Evolutionary conservation across 2,329 filamentous ascomycete genomes (phyloP).

Genomic region (Metarhizium sp.): DNA sequence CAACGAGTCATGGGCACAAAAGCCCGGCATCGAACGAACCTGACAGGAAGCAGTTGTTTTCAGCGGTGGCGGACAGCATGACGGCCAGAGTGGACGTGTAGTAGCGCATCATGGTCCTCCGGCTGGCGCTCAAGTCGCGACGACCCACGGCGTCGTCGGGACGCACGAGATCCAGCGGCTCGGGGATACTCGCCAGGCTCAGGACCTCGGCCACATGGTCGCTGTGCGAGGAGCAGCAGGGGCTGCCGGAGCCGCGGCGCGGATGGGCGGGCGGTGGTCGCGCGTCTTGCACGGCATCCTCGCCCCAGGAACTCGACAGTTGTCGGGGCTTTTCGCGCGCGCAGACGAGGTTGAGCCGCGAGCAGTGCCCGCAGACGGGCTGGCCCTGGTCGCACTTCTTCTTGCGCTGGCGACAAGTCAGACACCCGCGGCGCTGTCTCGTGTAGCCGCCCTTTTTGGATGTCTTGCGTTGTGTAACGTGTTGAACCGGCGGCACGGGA

Average conservation of each 20-base stretch:
- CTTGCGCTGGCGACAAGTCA: constrained; percentile 14
- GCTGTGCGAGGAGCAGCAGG: no score
- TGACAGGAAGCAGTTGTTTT: constrained; percentile 13
- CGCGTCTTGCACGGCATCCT: background rate
- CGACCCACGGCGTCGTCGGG: background rate
- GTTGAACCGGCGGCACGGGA: no score
- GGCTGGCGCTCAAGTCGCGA: constrained; percentile 6
- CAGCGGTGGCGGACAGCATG: constrained; percentile 7
- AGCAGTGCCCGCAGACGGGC: constrained; percentile 11
- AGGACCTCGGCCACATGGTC: no score
- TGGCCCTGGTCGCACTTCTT: constrained; percentile 11
- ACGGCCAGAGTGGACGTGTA: constrained; percentile 9
- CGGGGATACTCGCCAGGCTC: no score
- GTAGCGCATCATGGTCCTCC: constrained; percentile 10
- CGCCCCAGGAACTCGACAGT: background rate
- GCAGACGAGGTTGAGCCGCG: constrained; percentile 11
- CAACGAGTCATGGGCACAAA: no score
- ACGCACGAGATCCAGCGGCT: no score
- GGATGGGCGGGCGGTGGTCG: background rate
- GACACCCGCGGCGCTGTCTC: constrained; percentile 10
- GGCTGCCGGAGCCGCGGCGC: background rate
- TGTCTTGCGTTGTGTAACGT: no score
- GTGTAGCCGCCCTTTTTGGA: no score
- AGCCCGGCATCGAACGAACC: no score
- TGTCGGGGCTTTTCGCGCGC: constrained; percentile 8